Percentiles rank a stretch among this genome's conserved stretches.
Evolutionary conservation across 2,329 filamentous ascomycete genomes (phyloP).

Genomic region (Colletotrichum costaricense): DNA sequence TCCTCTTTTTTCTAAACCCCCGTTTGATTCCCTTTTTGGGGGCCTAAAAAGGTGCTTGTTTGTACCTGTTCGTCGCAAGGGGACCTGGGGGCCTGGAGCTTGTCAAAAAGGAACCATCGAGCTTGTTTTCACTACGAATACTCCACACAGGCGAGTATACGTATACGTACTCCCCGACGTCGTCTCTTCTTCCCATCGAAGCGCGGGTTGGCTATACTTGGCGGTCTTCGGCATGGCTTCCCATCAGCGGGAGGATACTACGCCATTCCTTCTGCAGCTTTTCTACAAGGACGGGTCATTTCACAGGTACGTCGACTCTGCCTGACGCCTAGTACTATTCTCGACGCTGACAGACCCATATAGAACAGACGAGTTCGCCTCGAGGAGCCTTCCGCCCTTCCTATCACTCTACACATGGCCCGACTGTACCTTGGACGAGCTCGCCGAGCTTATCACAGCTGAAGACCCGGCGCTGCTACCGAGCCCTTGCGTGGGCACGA

Average conservation of each 20-base stretch:
- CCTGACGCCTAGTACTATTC: neutral
- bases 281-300: conserved; percentile 83
- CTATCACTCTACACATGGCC: conserved; percentile 90
- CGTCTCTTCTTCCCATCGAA: neutral
- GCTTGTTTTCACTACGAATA: conserved; percentile 17
- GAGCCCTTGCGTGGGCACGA: conserved; percentile 79
- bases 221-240: conserved; percentile 10
- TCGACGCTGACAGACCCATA: neutral
- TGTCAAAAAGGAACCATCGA: conserved; percentile 21
- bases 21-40: neutral
- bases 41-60: conserved; percentile 18
- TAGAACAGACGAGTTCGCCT: conserved; percentile 78
- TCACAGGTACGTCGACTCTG: conserved; percentile 65
- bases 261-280: conserved; percentile 86
- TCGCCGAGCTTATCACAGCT: conserved; percentile 80
- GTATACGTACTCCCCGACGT: conserved; percentile 22
- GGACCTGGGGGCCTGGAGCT: conserved; percentile 24
- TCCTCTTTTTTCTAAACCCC: neutral
- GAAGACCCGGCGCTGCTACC: conserved; percentile 73
- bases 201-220: too few relatives aligned
- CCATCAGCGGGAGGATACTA: conserved; percentile 73
- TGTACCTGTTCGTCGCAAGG: conserved; percentile 35
- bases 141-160: conserved; percentile 4
- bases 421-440: conserved; percentile 82
- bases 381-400: conserved; percentile 69